Conservation (phyloP, 768 basidiomycete genomes). For the Russula lepida region DNA sequence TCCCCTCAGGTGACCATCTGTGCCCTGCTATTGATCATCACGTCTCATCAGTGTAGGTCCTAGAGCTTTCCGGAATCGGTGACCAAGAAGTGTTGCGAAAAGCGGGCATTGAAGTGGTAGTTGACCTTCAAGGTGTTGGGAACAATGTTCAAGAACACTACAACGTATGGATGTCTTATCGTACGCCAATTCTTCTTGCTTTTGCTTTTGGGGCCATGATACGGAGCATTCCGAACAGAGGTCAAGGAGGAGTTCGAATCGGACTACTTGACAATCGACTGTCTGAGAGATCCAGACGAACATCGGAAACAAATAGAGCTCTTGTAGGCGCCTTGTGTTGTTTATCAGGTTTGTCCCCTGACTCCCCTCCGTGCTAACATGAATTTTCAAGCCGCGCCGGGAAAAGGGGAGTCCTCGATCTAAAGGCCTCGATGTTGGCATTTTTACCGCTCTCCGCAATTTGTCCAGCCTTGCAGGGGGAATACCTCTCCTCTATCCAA, state of each 20-base stretch:
- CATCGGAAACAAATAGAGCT: slow-evolving; percentile 12
- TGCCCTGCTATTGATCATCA: neutral
- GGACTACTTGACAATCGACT: slow-evolving; percentile 8
- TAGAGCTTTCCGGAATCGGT: slow-evolving; percentile 21
- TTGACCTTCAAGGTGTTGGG: slow-evolving; percentile 16
- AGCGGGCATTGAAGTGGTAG: neutral
- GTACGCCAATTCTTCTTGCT: neutral
- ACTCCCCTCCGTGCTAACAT: neutral
- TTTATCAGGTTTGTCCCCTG: no score
- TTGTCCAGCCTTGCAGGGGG: slow-evolving; percentile 4
- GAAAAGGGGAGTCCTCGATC: neutral
- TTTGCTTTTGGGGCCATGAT: neutral
- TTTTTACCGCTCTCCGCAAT: slow-evolving; percentile 8
- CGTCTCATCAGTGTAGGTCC: neutral
- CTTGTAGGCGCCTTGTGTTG: neutral
- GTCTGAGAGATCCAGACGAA: slow-evolving; percentile 3
- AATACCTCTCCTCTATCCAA: slow-evolving; percentile 5
- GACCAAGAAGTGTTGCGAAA: slow-evolving; percentile 6
- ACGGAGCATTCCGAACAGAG: neutral
- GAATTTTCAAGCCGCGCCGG: neutral
- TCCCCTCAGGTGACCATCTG: slow-evolving; percentile 10
- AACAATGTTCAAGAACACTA: slow-evolving; percentile 20
- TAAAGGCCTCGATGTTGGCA: neutral
- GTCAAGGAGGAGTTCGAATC: slow-evolving; percentile 9
- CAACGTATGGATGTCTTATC: neutral